Evolutionary conservation across 2,329 filamentous ascomycete species (phyloP).

Genomic region (Cladophialophora immunda): DNA sequence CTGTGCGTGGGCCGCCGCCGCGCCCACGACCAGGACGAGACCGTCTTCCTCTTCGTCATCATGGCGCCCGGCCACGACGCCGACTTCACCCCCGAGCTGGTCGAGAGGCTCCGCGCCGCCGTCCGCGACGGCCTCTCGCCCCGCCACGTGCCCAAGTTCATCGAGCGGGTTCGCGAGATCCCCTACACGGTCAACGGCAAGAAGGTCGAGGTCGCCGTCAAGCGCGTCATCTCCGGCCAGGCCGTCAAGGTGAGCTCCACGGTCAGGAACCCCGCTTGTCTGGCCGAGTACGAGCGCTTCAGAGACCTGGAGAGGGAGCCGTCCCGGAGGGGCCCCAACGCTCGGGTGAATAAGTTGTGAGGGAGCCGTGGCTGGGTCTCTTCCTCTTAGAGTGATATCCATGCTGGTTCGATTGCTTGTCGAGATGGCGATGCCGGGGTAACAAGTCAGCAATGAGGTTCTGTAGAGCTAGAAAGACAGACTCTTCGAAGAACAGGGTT

Average conservation of each 20-base stretch:
- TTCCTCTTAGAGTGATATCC: no score
- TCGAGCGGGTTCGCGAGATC: slow-evolving; percentile 51
- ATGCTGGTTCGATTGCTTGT: no score
- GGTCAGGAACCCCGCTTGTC: slow-evolving; percentile 50
- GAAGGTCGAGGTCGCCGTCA: slow-evolving; percentile 57
- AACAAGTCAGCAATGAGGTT: no score
- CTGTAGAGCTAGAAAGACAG: no score
- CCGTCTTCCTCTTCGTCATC: slow-evolving; percentile 53
- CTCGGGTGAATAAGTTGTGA: slow-evolving; percentile 19
- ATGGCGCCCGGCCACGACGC: slow-evolving; percentile 43
- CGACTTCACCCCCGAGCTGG: slow-evolving; percentile 40
- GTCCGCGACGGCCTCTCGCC: slow-evolving; percentile 43
- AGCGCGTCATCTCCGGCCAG: slow-evolving; percentile 51
- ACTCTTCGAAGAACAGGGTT: no score
- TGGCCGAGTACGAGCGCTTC: slow-evolving; percentile 48
- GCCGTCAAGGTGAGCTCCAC: slow-evolving; percentile 50
- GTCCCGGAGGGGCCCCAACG: not conserved
- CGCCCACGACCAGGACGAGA: slow-evolving; percentile 48
- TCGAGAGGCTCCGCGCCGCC: slow-evolving; percentile 37
- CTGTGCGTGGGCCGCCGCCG: slow-evolving; percentile 52
- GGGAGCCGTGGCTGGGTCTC: no score
- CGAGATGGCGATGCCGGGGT: no score
- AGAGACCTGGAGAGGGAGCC: slow-evolving; percentile 34
- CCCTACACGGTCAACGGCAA: slow-evolving; percentile 59
- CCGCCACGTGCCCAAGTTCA: slow-evolving; percentile 54